phyloP scores from a whole-genome alignment of 345 rosid genomes.

The Populus simonii region DNA sequence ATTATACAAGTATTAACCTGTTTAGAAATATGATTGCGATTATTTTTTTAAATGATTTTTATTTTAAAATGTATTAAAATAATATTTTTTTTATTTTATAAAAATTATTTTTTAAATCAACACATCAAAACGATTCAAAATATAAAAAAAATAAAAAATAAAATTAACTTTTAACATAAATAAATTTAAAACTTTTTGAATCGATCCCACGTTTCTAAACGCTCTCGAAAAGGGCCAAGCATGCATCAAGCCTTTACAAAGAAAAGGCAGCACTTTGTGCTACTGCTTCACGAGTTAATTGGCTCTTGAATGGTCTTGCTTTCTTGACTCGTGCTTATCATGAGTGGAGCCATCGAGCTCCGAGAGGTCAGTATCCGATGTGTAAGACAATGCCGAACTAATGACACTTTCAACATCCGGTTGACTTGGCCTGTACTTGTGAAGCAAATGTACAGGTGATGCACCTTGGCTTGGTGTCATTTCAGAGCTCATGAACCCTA shows the following conservation, averaged over 20 bases:
- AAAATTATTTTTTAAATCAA: too few relatives aligned
- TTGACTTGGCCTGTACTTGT: conserved; percentile 7
- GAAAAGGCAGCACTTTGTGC: conserved; percentile 1
- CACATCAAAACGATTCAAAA: too few relatives aligned
- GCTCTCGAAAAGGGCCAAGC: not conserved
- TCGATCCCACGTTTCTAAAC: too few relatives aligned
- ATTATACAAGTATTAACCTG: too few relatives aligned
- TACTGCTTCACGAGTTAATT: not conserved
- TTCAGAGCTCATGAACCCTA: conserved; percentile 18
- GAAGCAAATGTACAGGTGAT: conserved; percentile 20
- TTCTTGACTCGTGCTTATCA: not conserved
- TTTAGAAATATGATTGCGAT: too few relatives aligned
- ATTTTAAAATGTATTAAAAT: too few relatives aligned
- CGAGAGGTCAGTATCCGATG: conserved; percentile 18
- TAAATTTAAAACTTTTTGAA: too few relatives aligned
- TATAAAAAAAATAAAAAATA: too few relatives aligned
- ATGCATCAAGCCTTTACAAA: conserved; percentile 11
- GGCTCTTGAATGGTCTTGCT: not conserved
- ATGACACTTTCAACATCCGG: conserved; percentile 16
- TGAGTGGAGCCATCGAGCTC: conserved; percentile 19
- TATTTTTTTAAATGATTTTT: too few relatives aligned
- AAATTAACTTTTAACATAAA: too few relatives aligned
- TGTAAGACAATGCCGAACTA: not conserved
- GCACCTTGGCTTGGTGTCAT: conserved; percentile 15
- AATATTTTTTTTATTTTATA: too few relatives aligned